These are phyloP conservation scores for Effrenium voratum DNA, from an alignment of 73 alveolate species.

Conservation along the genomic window DNA sequence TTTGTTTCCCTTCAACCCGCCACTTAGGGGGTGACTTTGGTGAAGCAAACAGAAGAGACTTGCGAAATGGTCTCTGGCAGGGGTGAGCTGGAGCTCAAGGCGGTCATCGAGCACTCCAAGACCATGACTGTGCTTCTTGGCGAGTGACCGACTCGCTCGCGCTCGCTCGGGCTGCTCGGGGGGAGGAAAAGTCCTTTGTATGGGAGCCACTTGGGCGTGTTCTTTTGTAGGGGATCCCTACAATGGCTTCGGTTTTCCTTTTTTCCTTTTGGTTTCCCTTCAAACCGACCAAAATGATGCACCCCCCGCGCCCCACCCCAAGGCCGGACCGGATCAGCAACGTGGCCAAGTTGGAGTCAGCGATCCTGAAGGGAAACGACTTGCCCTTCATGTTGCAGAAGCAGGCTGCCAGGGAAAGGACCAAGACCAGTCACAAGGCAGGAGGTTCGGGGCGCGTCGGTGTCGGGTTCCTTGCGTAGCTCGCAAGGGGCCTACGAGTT, in stretches of 20 bases:
- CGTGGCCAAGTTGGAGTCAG: conserved; percentile 51
- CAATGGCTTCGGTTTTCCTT: background rate
- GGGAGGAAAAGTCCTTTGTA: too few relatives aligned
- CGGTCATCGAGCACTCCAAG: conserved; percentile 70
- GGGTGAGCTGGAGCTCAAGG: conserved; percentile 64
- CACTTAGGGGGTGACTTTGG: too few relatives aligned
- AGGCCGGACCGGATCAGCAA: conserved; percentile 53
- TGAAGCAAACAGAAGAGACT: too few relatives aligned
- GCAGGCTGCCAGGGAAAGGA: conserved; percentile 77
- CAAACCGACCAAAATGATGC: too few relatives aligned
- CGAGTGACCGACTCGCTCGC: too few relatives aligned
- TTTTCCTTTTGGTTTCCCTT: background rate
- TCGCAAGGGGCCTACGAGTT: too few relatives aligned
- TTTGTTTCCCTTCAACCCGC: too few relatives aligned
- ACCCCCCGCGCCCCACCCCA: too few relatives aligned
- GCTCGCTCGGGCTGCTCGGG: too few relatives aligned
- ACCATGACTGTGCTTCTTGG: conserved; percentile 62
- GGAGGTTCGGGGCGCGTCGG: too few relatives aligned
- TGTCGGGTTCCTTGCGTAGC: too few relatives aligned
- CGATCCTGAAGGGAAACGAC: conserved; percentile 60
- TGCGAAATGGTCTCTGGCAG: background rate
- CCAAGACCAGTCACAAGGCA: conserved; percentile 82
- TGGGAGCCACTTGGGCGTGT: too few relatives aligned
- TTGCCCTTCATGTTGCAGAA: conserved; percentile 69
- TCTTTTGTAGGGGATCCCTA: background rate